These are phyloP conservation scores for Geranomyces variabilis DNA, from an alignment of 192 early-diverging fungal genomes.

Conservation along the genomic window DNA sequence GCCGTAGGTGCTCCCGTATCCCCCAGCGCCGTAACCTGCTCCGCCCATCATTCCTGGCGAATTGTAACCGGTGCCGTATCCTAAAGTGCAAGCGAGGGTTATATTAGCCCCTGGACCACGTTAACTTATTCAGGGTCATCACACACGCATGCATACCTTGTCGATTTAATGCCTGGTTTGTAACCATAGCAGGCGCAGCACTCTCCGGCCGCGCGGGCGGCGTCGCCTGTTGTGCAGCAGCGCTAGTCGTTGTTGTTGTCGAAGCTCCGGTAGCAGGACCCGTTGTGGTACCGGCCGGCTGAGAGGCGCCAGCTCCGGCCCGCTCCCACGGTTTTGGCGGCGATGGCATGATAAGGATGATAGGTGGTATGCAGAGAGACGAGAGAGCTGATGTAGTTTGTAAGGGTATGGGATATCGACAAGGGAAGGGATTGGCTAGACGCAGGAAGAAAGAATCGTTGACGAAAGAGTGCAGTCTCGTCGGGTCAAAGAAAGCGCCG, in stretches of 20 bases:
- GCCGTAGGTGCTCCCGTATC: constrained; percentile 22
- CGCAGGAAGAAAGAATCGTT: no score
- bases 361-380: no score
- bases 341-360: constrained; percentile 51
- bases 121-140: no score
- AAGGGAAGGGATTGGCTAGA: no score
- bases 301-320: constrained; percentile 44
- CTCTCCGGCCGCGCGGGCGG: constrained; percentile 18
- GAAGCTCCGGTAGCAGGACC: constrained; percentile 31
- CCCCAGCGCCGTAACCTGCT: constrained; percentile 42
- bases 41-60: constrained; percentile 31
- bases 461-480: no score
- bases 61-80: constrained; percentile 44
- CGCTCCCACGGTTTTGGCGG: constrained; percentile 81
- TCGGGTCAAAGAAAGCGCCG: no score
- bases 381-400: no score
- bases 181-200: background rate
- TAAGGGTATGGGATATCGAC: no score
- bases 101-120: no score
- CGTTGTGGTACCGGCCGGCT: constrained; percentile 35
- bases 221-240: constrained; percentile 23
- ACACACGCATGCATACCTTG: background rate
- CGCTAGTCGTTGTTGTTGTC: constrained; percentile 28
- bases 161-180: background rate
- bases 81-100: constrained; percentile 24